phyloP scores from a whole-genome alignment of 108 stramenopile species.

The Aurantiochytrium sp. region DNA sequence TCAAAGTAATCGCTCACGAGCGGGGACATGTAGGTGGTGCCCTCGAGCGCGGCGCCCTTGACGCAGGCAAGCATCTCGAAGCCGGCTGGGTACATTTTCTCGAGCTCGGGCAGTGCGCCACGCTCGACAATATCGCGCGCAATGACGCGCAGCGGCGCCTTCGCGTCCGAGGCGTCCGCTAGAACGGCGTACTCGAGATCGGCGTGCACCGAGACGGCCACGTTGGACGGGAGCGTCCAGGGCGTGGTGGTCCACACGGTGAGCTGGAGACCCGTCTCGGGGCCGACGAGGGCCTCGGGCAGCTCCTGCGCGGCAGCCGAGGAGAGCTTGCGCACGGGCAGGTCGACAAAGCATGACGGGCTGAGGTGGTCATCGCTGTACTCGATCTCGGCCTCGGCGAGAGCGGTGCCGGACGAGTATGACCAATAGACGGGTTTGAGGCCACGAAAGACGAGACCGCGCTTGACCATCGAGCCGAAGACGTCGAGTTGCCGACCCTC shows the following conservation, averaged over 20 bases:
- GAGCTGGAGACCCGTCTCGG: conserved; percentile 61
- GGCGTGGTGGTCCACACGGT: conserved; percentile 99
- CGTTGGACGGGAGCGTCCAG: conserved; percentile 94
- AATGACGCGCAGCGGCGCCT: background rate
- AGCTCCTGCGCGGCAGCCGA: background rate
- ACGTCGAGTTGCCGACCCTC: conserved; percentile 93
- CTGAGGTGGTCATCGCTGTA: conserved; percentile 89
- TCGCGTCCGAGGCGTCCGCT: conserved; percentile 65
- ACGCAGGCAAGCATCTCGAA: conserved; percentile 46
- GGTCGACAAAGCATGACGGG: conserved; percentile 82
- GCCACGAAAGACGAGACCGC: conserved; percentile 91
- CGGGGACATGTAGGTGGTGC: conserved; percentile 76
- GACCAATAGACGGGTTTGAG: conserved; percentile 97
- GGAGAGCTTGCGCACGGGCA: conserved; percentile 63
- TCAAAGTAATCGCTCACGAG: conserved; percentile 43
- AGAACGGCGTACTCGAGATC: conserved; percentile 84
- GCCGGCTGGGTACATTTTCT: background rate
- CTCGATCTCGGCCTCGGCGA: conserved; percentile 97
- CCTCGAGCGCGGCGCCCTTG: conserved; percentile 62
- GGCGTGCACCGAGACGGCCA: conserved; percentile 88
- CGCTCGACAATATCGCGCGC: background rate
- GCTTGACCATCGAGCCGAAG: conserved; percentile 89
- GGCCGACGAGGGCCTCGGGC: background rate
- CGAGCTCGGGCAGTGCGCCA: background rate
- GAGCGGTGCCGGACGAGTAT: conserved; percentile 85